phyloP scores from a whole-genome alignment of 2,329 filamentous ascomycete species.

The Aureobasidium lini region DNA sequence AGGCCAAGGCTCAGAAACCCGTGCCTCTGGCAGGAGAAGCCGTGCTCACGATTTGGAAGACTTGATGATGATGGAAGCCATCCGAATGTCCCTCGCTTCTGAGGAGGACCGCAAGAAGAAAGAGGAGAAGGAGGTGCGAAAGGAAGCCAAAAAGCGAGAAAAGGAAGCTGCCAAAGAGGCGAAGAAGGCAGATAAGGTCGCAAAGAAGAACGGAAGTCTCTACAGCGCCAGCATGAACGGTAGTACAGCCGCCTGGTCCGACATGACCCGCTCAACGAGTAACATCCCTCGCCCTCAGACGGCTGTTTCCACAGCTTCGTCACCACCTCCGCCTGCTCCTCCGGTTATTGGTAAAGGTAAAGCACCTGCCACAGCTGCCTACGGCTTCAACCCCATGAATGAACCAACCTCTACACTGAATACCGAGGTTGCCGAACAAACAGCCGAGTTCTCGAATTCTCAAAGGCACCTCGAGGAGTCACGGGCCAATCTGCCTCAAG shows the following conservation, averaged over 20 bases:
- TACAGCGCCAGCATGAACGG: slow-evolving; percentile 28
- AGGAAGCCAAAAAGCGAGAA: slow-evolving; percentile 76
- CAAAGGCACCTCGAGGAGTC: slow-evolving; percentile 41
- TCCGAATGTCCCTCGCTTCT: slow-evolving; percentile 78
- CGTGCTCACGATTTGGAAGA: slow-evolving; percentile 87
- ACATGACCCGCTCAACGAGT: slow-evolving; percentile 36
- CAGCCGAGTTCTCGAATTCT: slow-evolving; percentile 25
- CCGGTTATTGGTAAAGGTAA: slow-evolving; percentile 40
- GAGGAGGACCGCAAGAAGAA: slow-evolving; percentile 89
- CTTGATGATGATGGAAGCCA: slow-evolving; percentile 98
- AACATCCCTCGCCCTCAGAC: slow-evolving; percentile 40
- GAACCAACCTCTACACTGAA: slow-evolving; percentile 39
- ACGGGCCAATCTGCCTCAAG: slow-evolving; percentile 33
- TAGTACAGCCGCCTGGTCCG: slow-evolving; percentile 27
- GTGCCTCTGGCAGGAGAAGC: slow-evolving; percentile 48
- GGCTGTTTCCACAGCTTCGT: slow-evolving; percentile 14
- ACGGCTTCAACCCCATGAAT: slow-evolving; percentile 34
- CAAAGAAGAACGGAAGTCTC: slow-evolving; percentile 58
- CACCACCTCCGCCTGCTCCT: slow-evolving; percentile 22
- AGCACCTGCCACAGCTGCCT: slow-evolving; percentile 35
- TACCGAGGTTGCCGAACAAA: slow-evolving; percentile 19
- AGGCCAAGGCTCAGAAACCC: slow-evolving; percentile 20
- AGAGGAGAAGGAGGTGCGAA: slow-evolving; percentile 70
- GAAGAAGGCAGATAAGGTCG: slow-evolving; percentile 62
- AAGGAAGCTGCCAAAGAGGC: slow-evolving; percentile 61